Base-by-base conservation (phyloP, 2,329 filamentous ascomycete genomes). In the Hymenoscyphus infarciens region DNA sequence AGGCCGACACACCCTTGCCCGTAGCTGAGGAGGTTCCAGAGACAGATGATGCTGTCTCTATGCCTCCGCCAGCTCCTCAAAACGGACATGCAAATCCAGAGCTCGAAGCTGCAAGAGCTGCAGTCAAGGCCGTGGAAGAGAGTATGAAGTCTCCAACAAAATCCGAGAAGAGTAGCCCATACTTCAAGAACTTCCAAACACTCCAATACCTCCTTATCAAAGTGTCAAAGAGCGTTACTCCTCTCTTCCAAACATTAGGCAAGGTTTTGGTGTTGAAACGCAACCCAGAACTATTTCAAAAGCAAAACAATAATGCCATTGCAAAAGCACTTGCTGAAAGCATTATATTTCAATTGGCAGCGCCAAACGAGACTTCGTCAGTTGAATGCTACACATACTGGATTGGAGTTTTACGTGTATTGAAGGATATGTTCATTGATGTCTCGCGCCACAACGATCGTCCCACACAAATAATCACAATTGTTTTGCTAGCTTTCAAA, bases 401-500 rank as follows among this genome's bases (percentile, higher is more conserved):
- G 81, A 90, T 94, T 63, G 87, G 92, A 61, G 88, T 92, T 74
- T 78, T 97, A 19, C 88, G 91, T 62, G 88, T 89, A 0, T 80
- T 96, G 61, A 87, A 90, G 45, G 89, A 93, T 72, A 84, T 96
- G 75, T 78, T 96, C 64, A 85, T 95, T 65, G 92, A 96, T 71
- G 82, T 60, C 35, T 60, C 68, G 38, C 68, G 61, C n/a, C 63
- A 69, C 42, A 67, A 71, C 71, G 45, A 78, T 27, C 70, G 72
- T 13, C 68, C 70, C 16, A 71, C 78, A 8, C 83, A 86, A 65
- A 80, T 87, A 15, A 83, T 89, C 60, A 89, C 92, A 53, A 83
- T 95, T 31, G 87, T 98, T 39, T 81, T 99, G 27, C 83, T 93
- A 61, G 90, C 92, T 0, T 97, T 99, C 79, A 94, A 93, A 74